These are phyloP conservation scores for Triticum timopheevii DNA, from an alignment of 176 grass and related monocot species.

Conservation along the genomic window DNA sequence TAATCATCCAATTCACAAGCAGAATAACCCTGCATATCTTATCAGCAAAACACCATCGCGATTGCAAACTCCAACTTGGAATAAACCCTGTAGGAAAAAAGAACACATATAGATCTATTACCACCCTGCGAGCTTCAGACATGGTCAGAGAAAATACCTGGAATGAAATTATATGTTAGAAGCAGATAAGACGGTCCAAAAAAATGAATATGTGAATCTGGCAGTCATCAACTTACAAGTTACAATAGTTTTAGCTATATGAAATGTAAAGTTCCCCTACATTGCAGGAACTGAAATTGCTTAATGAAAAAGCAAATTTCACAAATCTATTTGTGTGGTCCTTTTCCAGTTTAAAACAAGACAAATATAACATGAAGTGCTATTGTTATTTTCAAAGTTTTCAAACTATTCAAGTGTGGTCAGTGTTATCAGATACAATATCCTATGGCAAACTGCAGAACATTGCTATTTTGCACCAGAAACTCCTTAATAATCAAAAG, in stretches of 20 bases:
- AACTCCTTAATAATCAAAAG: constrained; percentile 6
- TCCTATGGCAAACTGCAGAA: constrained; percentile 1
- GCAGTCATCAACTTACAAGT: constrained; percentile 10
- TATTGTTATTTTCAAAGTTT: background rate
- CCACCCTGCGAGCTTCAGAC: constrained; percentile 97
- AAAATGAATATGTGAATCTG: constrained; percentile 14
- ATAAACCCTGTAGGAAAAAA: constrained; percentile 52
- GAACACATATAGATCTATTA: constrained; percentile 38
- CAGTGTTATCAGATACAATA: background rate
- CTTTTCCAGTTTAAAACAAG: background rate
- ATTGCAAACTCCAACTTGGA: constrained; percentile 33
- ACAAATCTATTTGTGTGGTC: background rate
- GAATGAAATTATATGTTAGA: constrained; percentile 57
- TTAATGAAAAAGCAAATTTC: constrained; percentile 21
- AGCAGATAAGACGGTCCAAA: constrained; percentile 20
- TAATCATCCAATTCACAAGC: constrained; percentile 7
- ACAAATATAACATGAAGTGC: background rate
- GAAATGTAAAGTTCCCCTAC: constrained; percentile 2
- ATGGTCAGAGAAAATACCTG: constrained; percentile 98
- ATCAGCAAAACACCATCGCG: constrained; percentile 28
- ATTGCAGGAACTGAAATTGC: constrained; percentile 25
- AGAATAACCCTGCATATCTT: constrained; percentile 26
- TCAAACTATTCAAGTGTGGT: background rate
- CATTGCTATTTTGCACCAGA: constrained; percentile 15
- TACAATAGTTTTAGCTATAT: background rate